These are phyloP conservation scores for Aulographum hederae DNA, from an alignment of 2,329 filamentous ascomycete species.

Conservation along the genomic window DNA sequence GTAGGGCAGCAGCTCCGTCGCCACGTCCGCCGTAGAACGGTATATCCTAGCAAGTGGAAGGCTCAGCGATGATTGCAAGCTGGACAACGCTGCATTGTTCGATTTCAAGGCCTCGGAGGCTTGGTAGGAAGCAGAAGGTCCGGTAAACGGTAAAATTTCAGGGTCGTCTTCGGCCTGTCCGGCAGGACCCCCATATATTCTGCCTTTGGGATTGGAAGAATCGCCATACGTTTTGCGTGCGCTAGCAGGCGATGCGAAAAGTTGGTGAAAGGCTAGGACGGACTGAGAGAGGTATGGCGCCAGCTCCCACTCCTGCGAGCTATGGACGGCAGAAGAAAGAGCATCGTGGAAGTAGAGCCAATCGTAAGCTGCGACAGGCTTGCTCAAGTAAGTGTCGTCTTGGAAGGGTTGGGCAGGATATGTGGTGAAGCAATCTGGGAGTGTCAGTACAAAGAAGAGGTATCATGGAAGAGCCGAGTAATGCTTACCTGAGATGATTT, in stretches of 20 bases:
- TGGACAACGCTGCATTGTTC: conserved; percentile 55
- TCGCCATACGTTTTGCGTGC: too few species aligned
- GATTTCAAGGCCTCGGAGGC: conserved; percentile 67
- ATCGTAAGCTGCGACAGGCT: conserved; percentile 74
- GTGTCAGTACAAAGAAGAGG: not conserved
- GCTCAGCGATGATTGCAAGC: conserved; percentile 53
- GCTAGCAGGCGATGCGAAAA: conserved; percentile 54
- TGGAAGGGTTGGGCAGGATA: conserved; percentile 83
- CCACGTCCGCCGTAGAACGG: conserved; percentile 58
- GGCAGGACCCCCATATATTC: too few species aligned
- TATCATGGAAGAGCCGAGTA: not conserved
- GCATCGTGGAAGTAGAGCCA: conserved; percentile 90
- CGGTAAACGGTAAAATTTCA: conserved; percentile 63
- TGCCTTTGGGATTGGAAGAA: too few species aligned
- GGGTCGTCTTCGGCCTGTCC: not conserved
- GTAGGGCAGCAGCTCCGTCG: conserved; percentile 71
- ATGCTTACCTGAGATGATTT: conserved; percentile 43
- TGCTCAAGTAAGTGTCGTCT: conserved; percentile 78
- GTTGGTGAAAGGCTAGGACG: conserved; percentile 72
- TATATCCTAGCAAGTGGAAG: conserved; percentile 59
- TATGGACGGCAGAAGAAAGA: conserved; percentile 59
- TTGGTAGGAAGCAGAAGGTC: conserved; percentile 62
- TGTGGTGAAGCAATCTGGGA: conserved; percentile 55
- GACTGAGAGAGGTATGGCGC: conserved; percentile 73
- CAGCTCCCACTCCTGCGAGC: conserved; percentile 86